A percentile compares a stretch with the other conserved stretches of the same genome.
phyloP scores from a whole-genome alignment of 164 flowering plant species.

The Chimonanthus praecox region DNA sequence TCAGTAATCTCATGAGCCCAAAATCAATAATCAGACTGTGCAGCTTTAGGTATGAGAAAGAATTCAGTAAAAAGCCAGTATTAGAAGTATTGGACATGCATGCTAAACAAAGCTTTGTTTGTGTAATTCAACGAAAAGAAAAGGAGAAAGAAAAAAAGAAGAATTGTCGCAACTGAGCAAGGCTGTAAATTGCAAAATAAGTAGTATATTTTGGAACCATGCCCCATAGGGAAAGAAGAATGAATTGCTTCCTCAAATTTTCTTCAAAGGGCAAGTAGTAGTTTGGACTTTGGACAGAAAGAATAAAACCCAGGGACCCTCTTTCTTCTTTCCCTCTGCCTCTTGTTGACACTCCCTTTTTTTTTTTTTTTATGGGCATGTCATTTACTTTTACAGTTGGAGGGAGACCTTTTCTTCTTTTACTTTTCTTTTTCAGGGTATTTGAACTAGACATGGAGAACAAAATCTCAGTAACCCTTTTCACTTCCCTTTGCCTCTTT shows the following conservation, averaged over 20 bases:
- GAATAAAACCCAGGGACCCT: background rate
- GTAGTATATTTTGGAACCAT: background rate
- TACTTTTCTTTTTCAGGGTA: background rate
- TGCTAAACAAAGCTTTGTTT: background rate
- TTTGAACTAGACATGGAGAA: background rate
- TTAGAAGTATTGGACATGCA: background rate
- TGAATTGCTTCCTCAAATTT: background rate
- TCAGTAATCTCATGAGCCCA: too few relatives aligned
- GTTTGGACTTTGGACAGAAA: constrained; percentile 5
- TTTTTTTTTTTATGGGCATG: background rate
- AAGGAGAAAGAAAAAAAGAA: background rate
- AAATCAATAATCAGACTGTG: too few relatives aligned
- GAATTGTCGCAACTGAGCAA: background rate
- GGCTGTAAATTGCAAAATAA: background rate
- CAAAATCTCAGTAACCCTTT: background rate
- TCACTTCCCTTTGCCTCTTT: background rate
- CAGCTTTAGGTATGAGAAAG: too few relatives aligned
- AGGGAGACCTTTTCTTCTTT: background rate
- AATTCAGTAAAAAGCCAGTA: too few relatives aligned
- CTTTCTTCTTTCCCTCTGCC: background rate
- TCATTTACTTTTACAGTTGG: background rate
- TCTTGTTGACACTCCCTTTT: background rate
- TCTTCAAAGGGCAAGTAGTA: background rate
- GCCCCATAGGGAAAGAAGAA: background rate
- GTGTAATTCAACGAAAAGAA: background rate